phyloP scores from a whole-genome alignment of 208 protist species.

The Crithidia acanthocephali region DNA sequence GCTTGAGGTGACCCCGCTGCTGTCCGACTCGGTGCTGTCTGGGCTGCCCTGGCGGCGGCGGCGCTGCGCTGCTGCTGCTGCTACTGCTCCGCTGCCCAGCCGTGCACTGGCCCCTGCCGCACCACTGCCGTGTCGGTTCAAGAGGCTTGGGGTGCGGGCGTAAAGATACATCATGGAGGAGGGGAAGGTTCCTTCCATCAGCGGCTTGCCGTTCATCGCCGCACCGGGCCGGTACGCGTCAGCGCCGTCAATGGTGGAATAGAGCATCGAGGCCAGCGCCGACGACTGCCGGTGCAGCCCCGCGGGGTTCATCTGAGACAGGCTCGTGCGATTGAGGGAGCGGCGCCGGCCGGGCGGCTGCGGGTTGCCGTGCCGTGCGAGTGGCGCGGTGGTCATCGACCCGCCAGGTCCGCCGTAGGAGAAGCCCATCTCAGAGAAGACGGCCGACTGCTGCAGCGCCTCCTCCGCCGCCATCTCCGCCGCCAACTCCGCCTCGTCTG shows the following conservation, averaged over 20 bases:
- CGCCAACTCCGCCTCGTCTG: not conserved
- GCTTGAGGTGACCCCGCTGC: conserved; percentile 22
- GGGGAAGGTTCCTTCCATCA: conserved; percentile 9
- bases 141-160: not conserved
- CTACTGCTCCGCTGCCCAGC: not conserved
- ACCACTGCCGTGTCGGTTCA: not conserved
- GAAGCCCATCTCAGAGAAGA: conserved; percentile 22
- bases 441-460: not conserved
- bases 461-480: not conserved
- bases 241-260: conserved; percentile 12
- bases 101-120: not conserved
- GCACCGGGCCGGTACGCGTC: not conserved
- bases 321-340: conserved; percentile 13
- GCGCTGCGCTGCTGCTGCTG: not conserved
- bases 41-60: not conserved
- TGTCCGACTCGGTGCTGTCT: conserved; percentile 12
- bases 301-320: conserved; percentile 3
- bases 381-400: not conserved
- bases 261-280: conserved; percentile 9
- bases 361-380: not conserved
- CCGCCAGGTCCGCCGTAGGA: not conserved
- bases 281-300: conserved; percentile 16
- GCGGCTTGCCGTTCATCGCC: not conserved
- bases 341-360: conserved; percentile 5
- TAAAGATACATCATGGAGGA: conserved; percentile 24